These are phyloP conservation scores for Candida maltosa DNA, from an alignment of 805 yeast genomes.

Conservation along the genomic window DNA sequence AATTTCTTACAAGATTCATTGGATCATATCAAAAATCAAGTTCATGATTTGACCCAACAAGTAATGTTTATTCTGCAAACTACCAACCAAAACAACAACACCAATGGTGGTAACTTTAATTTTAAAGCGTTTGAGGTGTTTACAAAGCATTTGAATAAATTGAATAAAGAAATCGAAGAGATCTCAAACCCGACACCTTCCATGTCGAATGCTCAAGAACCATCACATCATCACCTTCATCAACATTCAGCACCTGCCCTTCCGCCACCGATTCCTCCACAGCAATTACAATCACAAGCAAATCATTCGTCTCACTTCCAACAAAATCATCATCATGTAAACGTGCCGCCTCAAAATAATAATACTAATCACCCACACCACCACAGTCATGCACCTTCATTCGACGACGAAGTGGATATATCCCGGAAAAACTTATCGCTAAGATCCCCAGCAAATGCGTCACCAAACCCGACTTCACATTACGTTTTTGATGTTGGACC, in stretches of 20 bases:
- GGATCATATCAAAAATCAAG: slow-evolving; percentile 8
- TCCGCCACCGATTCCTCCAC: background rate
- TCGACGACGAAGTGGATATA: slow-evolving; percentile 1
- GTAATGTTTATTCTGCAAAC: slow-evolving; percentile 8
- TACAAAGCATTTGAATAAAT: slow-evolving; percentile 14
- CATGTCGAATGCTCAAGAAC: background rate
- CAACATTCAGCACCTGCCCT: slow-evolving; percentile 3
- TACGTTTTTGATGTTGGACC: slow-evolving; percentile 6
- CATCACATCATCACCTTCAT: slow-evolving; percentile 2
- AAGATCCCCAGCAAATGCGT: background rate
- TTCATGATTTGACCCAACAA: slow-evolving; percentile 11
- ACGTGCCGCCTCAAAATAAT: background rate
- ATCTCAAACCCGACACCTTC: slow-evolving; percentile 6
- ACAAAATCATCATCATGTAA: background rate
- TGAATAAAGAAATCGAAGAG: slow-evolving; percentile 21
- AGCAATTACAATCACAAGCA: slow-evolving; percentile 1
- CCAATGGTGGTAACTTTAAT: background rate
- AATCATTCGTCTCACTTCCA: background rate
- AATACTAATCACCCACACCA: slow-evolving; percentile 1
- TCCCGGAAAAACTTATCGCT: slow-evolving; percentile 2
- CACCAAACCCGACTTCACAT: slow-evolving; percentile 1
- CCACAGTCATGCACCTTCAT: background rate
- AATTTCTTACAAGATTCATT: slow-evolving; percentile 12
- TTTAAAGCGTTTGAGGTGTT: slow-evolving; percentile 16
- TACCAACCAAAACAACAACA: background rate